Percentiles rank a stretch among this genome's conserved stretches.
Conservation (phyloP, 106 monocot genomes). For the Dendrobium catenatum region DNA sequence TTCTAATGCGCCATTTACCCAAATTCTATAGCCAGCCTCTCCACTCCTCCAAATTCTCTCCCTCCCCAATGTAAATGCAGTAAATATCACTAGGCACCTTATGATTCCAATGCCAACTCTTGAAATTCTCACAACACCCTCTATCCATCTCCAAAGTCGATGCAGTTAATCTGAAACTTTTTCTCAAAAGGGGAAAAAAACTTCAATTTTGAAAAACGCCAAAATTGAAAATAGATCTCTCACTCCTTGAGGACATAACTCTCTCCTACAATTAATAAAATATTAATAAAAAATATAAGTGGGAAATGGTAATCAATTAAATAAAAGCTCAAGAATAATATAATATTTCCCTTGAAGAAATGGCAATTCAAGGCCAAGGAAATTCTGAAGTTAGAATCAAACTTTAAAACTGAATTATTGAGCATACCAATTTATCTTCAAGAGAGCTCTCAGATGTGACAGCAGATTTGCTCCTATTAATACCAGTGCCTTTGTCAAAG, state of each 20-base stretch:
- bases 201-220: neutral
- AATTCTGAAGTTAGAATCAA: neutral
- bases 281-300: neutral
- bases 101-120: neutral
- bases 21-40: neutral
- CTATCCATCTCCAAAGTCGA: neutral
- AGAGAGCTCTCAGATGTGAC: slow-evolving; percentile 27
- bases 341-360: neutral
- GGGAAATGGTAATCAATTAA: neutral
- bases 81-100: neutral
- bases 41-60: neutral
- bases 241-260: too few species aligned
- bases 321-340: neutral
- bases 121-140: neutral
- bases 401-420: neutral
- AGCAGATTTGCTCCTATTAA: slow-evolving; percentile 13
- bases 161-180: neutral
- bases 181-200: neutral
- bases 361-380: neutral
- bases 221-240: neutral
- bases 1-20: neutral
- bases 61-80: neutral
- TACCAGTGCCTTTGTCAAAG: slow-evolving; percentile 21
- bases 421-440: slow-evolving; percentile 48
- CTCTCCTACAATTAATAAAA: neutral